Evolutionary conservation across 106 monocot genomes (phyloP), one percentile per base, ranked within the genome.

Genomic region (Hemerocallis citrina): DNA sequence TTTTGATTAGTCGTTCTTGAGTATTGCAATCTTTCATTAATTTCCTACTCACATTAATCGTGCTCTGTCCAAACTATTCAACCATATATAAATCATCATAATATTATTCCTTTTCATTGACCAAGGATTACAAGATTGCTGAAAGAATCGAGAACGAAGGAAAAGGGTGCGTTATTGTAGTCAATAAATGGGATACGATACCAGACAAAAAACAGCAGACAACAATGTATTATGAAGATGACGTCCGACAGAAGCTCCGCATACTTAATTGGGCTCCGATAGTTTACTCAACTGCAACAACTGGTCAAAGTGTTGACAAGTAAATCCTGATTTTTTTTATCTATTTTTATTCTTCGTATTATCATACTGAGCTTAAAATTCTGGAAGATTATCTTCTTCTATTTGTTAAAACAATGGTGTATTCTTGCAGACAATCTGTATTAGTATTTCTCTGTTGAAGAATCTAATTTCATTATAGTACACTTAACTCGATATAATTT

Each of bases 101-200:
- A 7, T 54, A 11, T 23, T 7, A 34, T 39, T 39, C 59, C 39
- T 0, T 35, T 69, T 31, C 16, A 58, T 9, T 65, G 49, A n/a
- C 40, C 29, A 62, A 98, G 96, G 96, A 98, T 61, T 77, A 15
- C 65, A 84, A 72, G 68, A 91, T 98, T 49, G 96, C 84, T 38
- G 96, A 98, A 68, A 84, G 91, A 77, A 88, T 98, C 64, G 96
- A 91, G 66, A 81, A 52, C 75, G 96, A 98, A 88, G 96, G 96
- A 73, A 98, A 98, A 77, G 91, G 84, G 0, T 98, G 91, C 65
- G 77, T 92, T 8, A 82, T 98, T 56, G 96, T 98, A 68, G 86
- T 98, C 24, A 98, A 91, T 59, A 91, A 98, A 75, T 98, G 91
- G 91, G 96, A 91, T 58, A 98, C 91, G 7, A 88, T 98, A 76